Evolutionary conservation across 2,329 filamentous ascomycete genomes (phyloP).

Genomic region (Arthrobotrys entomopaga): DNA sequence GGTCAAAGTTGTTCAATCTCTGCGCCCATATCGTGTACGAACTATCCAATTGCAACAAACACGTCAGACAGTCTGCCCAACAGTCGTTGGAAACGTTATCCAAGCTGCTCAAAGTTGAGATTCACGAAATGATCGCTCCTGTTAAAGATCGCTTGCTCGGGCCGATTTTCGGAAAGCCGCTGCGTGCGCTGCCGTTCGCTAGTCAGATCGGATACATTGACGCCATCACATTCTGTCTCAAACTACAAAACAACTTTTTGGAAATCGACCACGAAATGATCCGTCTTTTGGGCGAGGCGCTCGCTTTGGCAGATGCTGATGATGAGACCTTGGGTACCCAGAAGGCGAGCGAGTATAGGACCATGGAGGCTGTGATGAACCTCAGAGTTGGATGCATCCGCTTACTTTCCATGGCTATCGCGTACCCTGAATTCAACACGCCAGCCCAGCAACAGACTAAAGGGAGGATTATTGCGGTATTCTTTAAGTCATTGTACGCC

Average conservation of each 20-base stretch:
- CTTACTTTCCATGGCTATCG: constrained; percentile 90
- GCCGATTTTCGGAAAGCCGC: constrained; percentile 93
- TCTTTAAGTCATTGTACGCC: constrained; percentile 97
- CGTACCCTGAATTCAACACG: constrained; percentile 84
- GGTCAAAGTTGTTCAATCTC: constrained; percentile 76
- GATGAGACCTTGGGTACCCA: constrained; percentile 84
- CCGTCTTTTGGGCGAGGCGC: constrained; percentile 87
- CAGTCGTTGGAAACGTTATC: constrained; percentile 83
- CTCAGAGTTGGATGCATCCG: constrained; percentile 92
- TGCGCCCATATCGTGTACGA: constrained; percentile 88
- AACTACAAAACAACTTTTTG: constrained; percentile 86
- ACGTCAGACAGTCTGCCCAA: constrained; percentile 88
- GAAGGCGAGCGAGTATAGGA: constrained; percentile 93
- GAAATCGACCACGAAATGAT: constrained; percentile 92
- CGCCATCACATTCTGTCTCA: constrained; percentile 93
- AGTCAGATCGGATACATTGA: constrained; percentile 99
- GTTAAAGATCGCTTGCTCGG: constrained; percentile 89
- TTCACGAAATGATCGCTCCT: constrained; percentile 87
- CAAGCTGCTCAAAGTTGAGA: constrained; percentile 77
- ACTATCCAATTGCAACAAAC: constrained; percentile 92
- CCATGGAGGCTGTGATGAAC: constrained; percentile 92
- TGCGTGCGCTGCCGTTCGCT: constrained; percentile 89
- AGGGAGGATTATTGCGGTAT: constrained; percentile 85
- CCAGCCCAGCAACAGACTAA: constrained; percentile 66
- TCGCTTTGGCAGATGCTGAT: constrained; percentile 91